Evolutionary conservation across 176 grass and related monocot species (phyloP), one percentile per base, ranked within the genome.

Genomic region (Urochloa ruziziensis): DNA sequence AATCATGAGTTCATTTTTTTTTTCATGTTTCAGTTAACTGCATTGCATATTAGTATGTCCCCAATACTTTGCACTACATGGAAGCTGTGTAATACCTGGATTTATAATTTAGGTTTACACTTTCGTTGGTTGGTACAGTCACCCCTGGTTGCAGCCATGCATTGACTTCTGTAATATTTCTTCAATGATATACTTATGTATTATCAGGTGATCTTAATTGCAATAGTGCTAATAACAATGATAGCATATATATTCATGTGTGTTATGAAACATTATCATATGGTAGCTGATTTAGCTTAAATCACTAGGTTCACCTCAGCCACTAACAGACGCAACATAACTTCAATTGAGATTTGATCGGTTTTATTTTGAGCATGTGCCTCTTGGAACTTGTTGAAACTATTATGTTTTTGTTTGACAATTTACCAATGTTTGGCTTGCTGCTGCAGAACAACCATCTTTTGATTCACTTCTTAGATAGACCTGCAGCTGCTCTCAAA

Each of bases 81-180:
- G 32, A 80, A 81, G 36, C 58, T 68, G 33, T 61, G 40, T 69
- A 69, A 69, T 30, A 61, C 18, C n/a, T 39, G 37, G 3, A 27
- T 72, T 62, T 77, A 62, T 66, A n/a, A 53, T 73, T 37, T 78
- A 35, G 19, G 18, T 14, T 73, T 74, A 44, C 33, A 46, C 54
- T 78, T 75, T 19, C 82, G 21, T 46, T 11, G 17, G 11, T 21
- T 27, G 35, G 18, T 52, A 74, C 19, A 13, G 23, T 67, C 23
- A 42, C 44, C 37, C 4, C 48, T 16, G 13, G 21, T 59, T 59
- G 36, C 28, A 69, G 17, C 63, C 15, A 21, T 51, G 27, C 7
- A 57, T 77, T 61, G 14, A 85, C 16, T 44, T 37, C 14, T 56
- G 68, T 78, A 44, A 37, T 85, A 61, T 46, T 85, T 77, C 12